Percentiles rank a stretch among this genome's conserved stretches.
phyloP scores from a whole-genome alignment of 176 grass and related monocot species.

The Coix lacrymajobi region DNA sequence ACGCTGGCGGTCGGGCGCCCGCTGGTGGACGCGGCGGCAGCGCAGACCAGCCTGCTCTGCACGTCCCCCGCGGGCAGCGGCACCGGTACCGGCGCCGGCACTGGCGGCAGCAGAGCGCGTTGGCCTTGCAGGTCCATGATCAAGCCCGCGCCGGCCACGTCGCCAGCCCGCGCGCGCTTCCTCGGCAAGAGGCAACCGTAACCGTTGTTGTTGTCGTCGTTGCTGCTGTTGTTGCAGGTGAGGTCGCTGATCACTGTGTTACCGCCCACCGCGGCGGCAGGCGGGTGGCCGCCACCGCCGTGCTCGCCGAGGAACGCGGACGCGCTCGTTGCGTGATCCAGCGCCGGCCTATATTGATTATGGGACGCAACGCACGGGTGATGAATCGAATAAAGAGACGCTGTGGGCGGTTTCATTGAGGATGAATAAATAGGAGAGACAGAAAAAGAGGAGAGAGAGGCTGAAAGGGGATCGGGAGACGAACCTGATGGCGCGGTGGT shows the following conservation, averaged over 20 bases:
- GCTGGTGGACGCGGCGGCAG: slow-evolving; percentile 42
- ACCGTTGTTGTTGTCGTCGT: background rate
- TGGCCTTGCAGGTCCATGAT: slow-evolving; percentile 23
- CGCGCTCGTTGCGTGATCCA: background rate
- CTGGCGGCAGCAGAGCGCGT: background rate
- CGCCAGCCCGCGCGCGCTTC: slow-evolving; percentile 17
- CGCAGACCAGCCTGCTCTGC: slow-evolving; percentile 1
- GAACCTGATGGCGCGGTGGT: slow-evolving; percentile 30
- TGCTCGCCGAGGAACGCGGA: slow-evolving; percentile 13
- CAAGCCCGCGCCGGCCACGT: background rate
- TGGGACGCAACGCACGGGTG: background rate
- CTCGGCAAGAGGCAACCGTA: background rate
- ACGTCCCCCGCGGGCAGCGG: background rate
- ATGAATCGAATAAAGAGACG: background rate
- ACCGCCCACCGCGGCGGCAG: background rate
- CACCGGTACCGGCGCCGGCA: background rate
- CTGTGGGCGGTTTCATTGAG: background rate
- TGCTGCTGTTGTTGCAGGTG: slow-evolving; percentile 25
- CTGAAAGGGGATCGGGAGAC: background rate
- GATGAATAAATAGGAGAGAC: background rate
- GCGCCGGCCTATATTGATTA: background rate
- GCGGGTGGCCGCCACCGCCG: background rate
- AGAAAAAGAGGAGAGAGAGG: too few species aligned
- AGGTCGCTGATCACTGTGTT: slow-evolving; percentile 48
- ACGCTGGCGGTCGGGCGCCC: background rate